Conservation (phyloP, 2,329 filamentous ascomycete genomes). For the Ceratocystis lukuohia region DNA sequence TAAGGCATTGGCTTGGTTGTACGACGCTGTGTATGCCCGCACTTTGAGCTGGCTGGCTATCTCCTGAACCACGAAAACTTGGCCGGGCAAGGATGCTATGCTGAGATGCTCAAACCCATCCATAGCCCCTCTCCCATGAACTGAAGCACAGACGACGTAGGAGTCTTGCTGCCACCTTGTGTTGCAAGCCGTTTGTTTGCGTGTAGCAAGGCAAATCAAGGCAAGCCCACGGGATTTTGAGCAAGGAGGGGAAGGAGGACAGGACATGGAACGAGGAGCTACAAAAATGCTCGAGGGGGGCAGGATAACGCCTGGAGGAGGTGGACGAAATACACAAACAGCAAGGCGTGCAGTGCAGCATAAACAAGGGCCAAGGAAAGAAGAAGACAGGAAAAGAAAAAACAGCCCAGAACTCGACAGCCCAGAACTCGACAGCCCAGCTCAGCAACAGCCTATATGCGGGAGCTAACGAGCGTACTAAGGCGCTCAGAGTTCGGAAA, state of each 20-base stretch:
- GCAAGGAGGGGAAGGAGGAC: neutral
- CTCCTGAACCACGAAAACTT: neutral
- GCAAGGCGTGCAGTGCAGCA: too few relatives aligned
- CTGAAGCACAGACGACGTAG: constrained; percentile 5
- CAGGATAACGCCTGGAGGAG: neutral
- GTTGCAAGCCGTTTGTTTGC: neutral
- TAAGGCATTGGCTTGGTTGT: too few relatives aligned
- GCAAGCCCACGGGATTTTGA: neutral
- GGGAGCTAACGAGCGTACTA: neutral
- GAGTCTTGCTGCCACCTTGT: neutral
- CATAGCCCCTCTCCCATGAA: neutral
- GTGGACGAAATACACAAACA: neutral
- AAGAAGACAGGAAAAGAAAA: neutral
- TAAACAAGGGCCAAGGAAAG: too few relatives aligned
- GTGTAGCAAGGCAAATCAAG: neutral
- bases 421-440: too few relatives aligned
- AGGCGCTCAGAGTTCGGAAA: neutral
- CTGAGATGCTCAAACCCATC: neutral
- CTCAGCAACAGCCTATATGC: neutral
- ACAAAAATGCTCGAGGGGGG: too few relatives aligned
- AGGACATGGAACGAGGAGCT: neutral
- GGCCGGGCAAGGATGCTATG: neutral
- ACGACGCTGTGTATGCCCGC: too few relatives aligned
- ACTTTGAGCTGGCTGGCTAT: neutral
- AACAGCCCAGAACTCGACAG: neutral